Conservation (phyloP, 2,329 filamentous ascomycete genomes). For the Corynespora cassiicola region DNA sequence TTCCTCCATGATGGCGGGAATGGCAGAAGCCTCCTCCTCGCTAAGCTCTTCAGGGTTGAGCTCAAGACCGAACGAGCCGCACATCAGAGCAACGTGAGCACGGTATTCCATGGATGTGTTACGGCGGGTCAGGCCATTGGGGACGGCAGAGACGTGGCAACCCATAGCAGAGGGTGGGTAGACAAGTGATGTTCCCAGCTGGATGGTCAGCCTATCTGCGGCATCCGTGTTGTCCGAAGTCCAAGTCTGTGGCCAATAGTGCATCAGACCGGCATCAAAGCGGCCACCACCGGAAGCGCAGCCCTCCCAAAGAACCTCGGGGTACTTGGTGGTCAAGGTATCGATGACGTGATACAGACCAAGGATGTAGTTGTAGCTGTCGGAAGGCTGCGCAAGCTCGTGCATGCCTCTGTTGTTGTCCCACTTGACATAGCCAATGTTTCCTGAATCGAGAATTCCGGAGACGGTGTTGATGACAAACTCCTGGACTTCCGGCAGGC, state of each 20-base stretch:
- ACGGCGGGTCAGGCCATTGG: slow-evolving; percentile 64
- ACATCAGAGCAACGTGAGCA: slow-evolving; percentile 72
- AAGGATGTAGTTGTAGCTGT: slow-evolving; percentile 66
- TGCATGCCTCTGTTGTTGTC: slow-evolving; percentile 72
- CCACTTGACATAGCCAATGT: slow-evolving; percentile 70
- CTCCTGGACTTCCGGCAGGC: slow-evolving; percentile 66
- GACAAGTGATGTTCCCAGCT: slow-evolving; percentile 68
- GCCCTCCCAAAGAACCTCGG: slow-evolving; percentile 69
- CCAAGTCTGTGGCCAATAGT: slow-evolving; percentile 72
- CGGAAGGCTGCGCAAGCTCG: slow-evolving; percentile 61
- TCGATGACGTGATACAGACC: slow-evolving; percentile 70
- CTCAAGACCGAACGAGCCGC: slow-evolving; percentile 70
- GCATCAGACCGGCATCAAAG: slow-evolving; percentile 68
- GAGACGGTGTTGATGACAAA: slow-evolving; percentile 65
- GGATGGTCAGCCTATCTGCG: slow-evolving; percentile 66
- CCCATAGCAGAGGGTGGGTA: slow-evolving; percentile 71
- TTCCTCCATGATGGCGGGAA: slow-evolving; percentile 62
- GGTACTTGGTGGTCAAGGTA: slow-evolving; percentile 64
- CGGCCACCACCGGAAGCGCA: slow-evolving; percentile 70
- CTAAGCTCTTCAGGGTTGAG: slow-evolving; percentile 62
- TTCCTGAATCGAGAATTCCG: slow-evolving; percentile 59
- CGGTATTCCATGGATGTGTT: slow-evolving; percentile 65
- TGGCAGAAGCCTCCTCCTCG: slow-evolving; percentile 57
- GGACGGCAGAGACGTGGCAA: slow-evolving; percentile 68
- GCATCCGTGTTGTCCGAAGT: slow-evolving; percentile 71